phyloP scores from a whole-genome alignment of 148 eudicot species.

The Selenicereus undatus region DNA sequence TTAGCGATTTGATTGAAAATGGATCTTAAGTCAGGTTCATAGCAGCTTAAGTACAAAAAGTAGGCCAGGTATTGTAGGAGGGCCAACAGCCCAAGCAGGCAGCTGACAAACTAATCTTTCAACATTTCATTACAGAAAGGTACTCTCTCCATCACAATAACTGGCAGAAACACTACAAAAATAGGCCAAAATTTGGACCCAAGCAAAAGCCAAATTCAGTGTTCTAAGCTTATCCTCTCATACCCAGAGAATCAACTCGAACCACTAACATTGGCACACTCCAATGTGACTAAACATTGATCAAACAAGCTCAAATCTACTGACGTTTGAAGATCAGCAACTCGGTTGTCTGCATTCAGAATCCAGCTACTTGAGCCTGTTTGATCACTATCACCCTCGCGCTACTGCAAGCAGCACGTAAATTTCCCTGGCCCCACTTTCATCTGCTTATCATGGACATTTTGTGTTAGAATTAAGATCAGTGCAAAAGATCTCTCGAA shows the following conservation, averaged over 20 bases:
- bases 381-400: constrained; percentile 15
- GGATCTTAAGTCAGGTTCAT: not conserved
- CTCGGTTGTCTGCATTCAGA: constrained; percentile 5
- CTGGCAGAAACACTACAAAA: not conserved
- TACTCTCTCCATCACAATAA: not conserved
- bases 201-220: constrained; percentile 18
- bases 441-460: not conserved
- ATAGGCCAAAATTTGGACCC: constrained; percentile 23
- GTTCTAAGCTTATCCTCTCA: constrained; percentile 24
- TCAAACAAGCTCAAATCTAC: constrained; percentile 24
- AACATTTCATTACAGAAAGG: not conserved
- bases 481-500: constrained; percentile 42
- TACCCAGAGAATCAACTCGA: constrained; percentile 8
- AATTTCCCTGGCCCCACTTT: constrained; percentile 4
- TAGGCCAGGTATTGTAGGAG: not conserved
- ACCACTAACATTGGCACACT: constrained; percentile 22
- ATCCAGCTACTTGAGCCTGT: constrained; percentile 9
- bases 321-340: constrained; percentile 4
- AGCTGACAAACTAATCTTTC: constrained; percentile 17
- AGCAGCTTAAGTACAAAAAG: not conserved
- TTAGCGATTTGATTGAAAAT: not conserved
- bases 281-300: constrained; percentile 18
- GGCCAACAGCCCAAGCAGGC: not conserved
- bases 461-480: constrained; percentile 6
- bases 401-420: not conserved